A percentile compares a stretch with the other conserved stretches of the same genome.
phyloP scores from a whole-genome alignment of 495 filamentous ascomycete genomes.

The Neurospora africana region DNA sequence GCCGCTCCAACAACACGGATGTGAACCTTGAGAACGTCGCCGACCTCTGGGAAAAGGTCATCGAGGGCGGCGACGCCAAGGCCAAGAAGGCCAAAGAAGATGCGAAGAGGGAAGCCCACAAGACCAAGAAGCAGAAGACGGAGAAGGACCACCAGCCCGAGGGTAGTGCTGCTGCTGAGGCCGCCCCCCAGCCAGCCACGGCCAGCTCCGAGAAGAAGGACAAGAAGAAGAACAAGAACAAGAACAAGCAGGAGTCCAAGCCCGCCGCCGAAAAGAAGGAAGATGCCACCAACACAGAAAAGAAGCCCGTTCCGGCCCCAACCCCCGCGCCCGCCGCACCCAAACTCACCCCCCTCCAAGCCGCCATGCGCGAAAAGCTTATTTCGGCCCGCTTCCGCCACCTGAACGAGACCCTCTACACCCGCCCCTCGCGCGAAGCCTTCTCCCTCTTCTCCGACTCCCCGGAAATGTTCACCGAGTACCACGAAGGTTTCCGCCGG shows the following conservation, averaged over 20 bases:
- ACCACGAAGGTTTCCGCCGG: conserved; percentile 87
- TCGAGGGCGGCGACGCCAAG: conserved; percentile 40
- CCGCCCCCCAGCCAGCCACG: conserved; percentile 2
- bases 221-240: conserved; percentile 21
- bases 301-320: conserved; percentile 7
- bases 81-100: conserved; percentile 23
- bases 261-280: conserved; percentile 16
- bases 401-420: conserved; percentile 93
- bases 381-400: conserved; percentile 91
- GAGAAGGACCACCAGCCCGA: conserved; percentile 8
- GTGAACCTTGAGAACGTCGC: conserved; percentile 64
- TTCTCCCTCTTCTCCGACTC: conserved; percentile 66
- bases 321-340: conserved; percentile 19
- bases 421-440: conserved; percentile 69
- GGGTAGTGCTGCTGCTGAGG: neutral
- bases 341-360: conserved; percentile 82
- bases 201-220: conserved; percentile 17
- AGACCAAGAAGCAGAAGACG: conserved; percentile 24
- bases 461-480: conserved; percentile 86
- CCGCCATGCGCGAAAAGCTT: conserved; percentile 86
- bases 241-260: conserved; percentile 13
- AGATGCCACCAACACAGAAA: neutral
- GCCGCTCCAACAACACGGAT: conserved; percentile 26
- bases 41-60: conserved; percentile 65
- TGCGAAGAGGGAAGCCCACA: conserved; percentile 32